Evolutionary conservation across 495 filamentous ascomycete genomes (phyloP).

Genomic region (Saxophila tyrrhenica): DNA sequence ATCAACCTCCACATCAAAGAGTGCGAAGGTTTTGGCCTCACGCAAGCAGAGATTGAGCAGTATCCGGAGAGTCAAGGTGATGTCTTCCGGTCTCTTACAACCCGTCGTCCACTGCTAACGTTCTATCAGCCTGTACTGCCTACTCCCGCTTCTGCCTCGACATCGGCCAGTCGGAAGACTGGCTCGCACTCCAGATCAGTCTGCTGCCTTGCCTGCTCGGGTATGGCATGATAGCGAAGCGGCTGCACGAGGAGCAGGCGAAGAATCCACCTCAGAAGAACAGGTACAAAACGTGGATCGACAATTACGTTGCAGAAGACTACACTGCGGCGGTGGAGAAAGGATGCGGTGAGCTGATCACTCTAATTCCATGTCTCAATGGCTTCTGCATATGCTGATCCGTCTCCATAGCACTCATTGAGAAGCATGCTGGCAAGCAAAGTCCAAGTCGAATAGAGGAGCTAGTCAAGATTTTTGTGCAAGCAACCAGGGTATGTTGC

Average conservation of each 20-base stretch:
- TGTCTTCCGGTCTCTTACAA: background rate
- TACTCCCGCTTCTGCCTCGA: slow-evolving; percentile 77
- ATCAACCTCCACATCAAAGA: slow-evolving; percentile 70
- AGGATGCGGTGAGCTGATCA: slow-evolving; percentile 47
- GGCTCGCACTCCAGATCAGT: slow-evolving; percentile 69
- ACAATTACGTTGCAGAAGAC: slow-evolving; percentile 72
- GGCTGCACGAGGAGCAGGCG: slow-evolving; percentile 43
- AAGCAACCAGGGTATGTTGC: slow-evolving; percentile 58
- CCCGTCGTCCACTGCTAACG: background rate
- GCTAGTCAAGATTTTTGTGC: slow-evolving; percentile 69
- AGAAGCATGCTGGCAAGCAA: slow-evolving; percentile 56
- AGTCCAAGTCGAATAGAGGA: slow-evolving; percentile 67
- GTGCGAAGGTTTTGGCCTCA: slow-evolving; percentile 69
- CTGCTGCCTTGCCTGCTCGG: slow-evolving; percentile 79
- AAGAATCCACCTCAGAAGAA: slow-evolving; percentile 44
- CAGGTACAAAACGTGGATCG: slow-evolving; percentile 80
- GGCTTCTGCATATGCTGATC: slow-evolving; percentile 23
- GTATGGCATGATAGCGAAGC: slow-evolving; percentile 64
- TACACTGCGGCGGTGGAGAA: slow-evolving; percentile 56
- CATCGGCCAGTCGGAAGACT: slow-evolving; percentile 75
- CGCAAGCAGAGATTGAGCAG: slow-evolving; percentile 58
- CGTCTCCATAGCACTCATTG: slow-evolving; percentile 48
- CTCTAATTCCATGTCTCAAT: slow-evolving; percentile 4
- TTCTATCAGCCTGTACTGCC: slow-evolving; percentile 51
- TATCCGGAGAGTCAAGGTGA: slow-evolving; percentile 62